Base-by-base conservation (phyloP, 2,329 filamentous ascomycete species). In the Tolypocladium amazonense region DNA sequence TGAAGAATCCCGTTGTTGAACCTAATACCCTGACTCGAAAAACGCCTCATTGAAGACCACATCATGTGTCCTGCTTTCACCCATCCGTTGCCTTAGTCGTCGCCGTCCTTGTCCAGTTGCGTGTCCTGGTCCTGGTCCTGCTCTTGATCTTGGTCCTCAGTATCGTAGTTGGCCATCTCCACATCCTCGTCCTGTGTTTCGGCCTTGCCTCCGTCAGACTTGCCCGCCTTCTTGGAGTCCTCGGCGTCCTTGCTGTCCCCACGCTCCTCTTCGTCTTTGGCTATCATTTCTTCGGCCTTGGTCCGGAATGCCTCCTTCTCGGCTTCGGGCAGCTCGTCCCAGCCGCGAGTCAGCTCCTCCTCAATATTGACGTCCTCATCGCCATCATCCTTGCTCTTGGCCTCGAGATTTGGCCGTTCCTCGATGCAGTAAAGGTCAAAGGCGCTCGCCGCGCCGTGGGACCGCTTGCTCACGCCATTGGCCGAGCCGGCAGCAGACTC, bases 391-490 rank as follows among this genome's bases (percentile, higher is more conserved):
- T 78, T 77, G 62, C 74, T 68, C 68, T 81, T 76, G 11, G 73
- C 72, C 56, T 77, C 74, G 35, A 81, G 69, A 14, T 70, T 63
- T 4, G 77, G 73, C 55, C 81, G 77, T 62, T 69, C 75, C 62
- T 83, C 80, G 58, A 75, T 73, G 67, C 78, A 82, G 71, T 80
- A 85, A 20, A 84, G 70, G 62, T 83, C 81, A 65, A 82, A 85
- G 3, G 80, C 81, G 63, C 62, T 79, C 62, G 70, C 72, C 15
- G 78, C 77, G 56, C 72, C 73, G 68, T 79, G 79, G 20, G 75
- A 69, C 25, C 72, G 66, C 58, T 76, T 76, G 59, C 70, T 66
- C 20, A 74, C 63, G 56, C 77, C 75, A 62, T 82, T 81, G 61
- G 72, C 67, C 59, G 65, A 63, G 38, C 58, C 59, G 7, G 60